A percentile compares a stretch with the other conserved stretches of the same genome.
phyloP scores from a whole-genome alignment of 768 basidiomycete genomes.

The Amanita fuliginea region DNA sequence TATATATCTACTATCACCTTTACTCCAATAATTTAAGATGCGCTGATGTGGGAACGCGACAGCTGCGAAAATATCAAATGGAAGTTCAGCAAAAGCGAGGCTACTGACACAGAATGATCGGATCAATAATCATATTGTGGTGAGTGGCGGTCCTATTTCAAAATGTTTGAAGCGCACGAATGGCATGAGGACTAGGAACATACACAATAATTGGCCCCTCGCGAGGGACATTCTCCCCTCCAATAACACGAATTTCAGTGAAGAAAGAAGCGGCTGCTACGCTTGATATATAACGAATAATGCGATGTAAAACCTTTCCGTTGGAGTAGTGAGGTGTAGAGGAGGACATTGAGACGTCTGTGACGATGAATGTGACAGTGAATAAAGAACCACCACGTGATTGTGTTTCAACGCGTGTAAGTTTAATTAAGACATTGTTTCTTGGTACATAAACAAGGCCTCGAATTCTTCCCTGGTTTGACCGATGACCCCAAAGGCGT shows the following conservation, averaged over 20 bases:
- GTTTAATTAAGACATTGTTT: too few species aligned
- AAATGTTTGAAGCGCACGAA: neutral
- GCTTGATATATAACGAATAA: slow-evolving; percentile 60
- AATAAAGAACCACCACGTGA: too few species aligned
- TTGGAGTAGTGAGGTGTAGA: neutral
- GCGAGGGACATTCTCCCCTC: slow-evolving; percentile 77
- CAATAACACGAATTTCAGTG: slow-evolving; percentile 76
- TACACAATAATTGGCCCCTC: slow-evolving; percentile 92
- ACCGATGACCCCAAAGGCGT: slow-evolving; percentile 89
- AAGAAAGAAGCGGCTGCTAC: slow-evolving; percentile 83
- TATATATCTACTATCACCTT: slow-evolving; percentile 40
- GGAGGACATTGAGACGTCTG: neutral
- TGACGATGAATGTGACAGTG: neutral
- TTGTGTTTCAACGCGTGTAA: too few species aligned
- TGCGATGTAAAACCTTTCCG: slow-evolving; percentile 41
- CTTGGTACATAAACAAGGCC: slow-evolving; percentile 43
- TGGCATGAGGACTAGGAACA: slow-evolving; percentile 16
- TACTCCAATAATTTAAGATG: slow-evolving; percentile 89
- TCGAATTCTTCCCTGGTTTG: slow-evolving; percentile 77
- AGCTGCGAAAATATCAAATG: slow-evolving; percentile 29
- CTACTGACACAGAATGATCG: slow-evolving; percentile 60
- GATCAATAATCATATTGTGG: slow-evolving; percentile 95
- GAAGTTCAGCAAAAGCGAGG: slow-evolving; percentile 7
- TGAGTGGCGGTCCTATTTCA: slow-evolving; percentile 65
- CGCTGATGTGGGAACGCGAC: slow-evolving; percentile 73